phyloP scores from a whole-genome alignment of 176 grass and related monocot species.

The Dactylis glomerata region DNA sequence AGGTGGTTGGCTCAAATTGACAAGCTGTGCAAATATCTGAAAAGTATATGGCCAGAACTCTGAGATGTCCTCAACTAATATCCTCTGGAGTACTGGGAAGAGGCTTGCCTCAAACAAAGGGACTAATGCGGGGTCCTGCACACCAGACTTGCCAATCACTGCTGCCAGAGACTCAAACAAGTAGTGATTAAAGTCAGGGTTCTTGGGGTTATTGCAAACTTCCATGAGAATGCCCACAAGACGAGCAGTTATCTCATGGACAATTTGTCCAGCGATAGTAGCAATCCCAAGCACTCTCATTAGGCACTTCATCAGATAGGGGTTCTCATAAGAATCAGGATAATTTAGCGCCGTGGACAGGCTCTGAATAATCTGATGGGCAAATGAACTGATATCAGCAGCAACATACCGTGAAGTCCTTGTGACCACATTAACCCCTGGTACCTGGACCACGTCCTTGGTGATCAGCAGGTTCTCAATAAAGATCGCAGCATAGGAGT shows the following conservation, averaged over 20 bases:
- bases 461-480: slow-evolving; percentile 80
- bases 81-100: slow-evolving; percentile 89
- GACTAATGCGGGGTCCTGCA: slow-evolving; percentile 62
- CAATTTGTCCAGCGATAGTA: slow-evolving; percentile 53
- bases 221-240: slow-evolving; percentile 64
- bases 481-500: slow-evolving; percentile 90
- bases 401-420: slow-evolving; percentile 56
- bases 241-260: slow-evolving; percentile 51
- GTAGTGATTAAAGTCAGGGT: slow-evolving; percentile 96
- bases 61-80: slow-evolving; percentile 84
- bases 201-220: slow-evolving; percentile 95
- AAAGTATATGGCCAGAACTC: slow-evolving; percentile 98
- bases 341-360: slow-evolving; percentile 69
- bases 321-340: slow-evolving; percentile 85
- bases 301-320: slow-evolving; percentile 93
- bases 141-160: slow-evolving; percentile 62
- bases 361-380: slow-evolving; percentile 69
- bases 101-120: slow-evolving; percentile 66
- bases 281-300: slow-evolving; percentile 83
- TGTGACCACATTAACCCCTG: slow-evolving; percentile 47
- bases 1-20: slow-evolving; percentile 72
- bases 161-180: slow-evolving; percentile 91
- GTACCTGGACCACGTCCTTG: slow-evolving; percentile 51
- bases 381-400: slow-evolving; percentile 73
- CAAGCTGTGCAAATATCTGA: slow-evolving; percentile 92